These are phyloP conservation scores for Zychaea mexicana DNA, from an alignment of 371 early-diverging fungal genomes.

Conservation along the genomic window DNA sequence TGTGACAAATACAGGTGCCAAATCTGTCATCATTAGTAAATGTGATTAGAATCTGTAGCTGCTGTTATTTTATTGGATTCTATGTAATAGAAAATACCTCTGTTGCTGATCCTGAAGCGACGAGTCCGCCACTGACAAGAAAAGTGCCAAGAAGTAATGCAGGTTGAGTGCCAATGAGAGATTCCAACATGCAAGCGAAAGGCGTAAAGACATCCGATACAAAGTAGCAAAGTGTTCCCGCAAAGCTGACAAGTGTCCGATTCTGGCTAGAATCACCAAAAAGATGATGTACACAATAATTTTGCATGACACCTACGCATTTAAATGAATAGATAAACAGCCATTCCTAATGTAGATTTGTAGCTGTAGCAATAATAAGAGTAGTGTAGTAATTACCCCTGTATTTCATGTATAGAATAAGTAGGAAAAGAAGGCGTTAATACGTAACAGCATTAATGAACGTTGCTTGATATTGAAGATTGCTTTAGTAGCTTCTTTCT, in stretches of 20 bases:
- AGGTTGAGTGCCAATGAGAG: slow-evolving; percentile 14
- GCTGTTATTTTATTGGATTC: background rate
- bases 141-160: slow-evolving; percentile 23
- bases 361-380: too few relatives aligned
- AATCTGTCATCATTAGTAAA: slow-evolving; percentile 3
- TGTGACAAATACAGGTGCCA: slow-evolving; percentile 69
- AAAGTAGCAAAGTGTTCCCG: slow-evolving; percentile 29
- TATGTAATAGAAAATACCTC: background rate
- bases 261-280: slow-evolving; percentile 10
- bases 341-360: too few relatives aligned
- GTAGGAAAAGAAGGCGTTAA: background rate
- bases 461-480: too few relatives aligned
- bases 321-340: too few relatives aligned
- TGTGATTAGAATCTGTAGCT: background rate
- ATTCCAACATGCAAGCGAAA: slow-evolving; percentile 23
- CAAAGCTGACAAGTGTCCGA: slow-evolving; percentile 17
- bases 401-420: background rate
- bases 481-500: background rate
- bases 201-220: slow-evolving; percentile 31
- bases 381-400: background rate
- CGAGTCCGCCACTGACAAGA: slow-evolving; percentile 22
- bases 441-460: too few relatives aligned
- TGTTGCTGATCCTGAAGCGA: slow-evolving; percentile 32
- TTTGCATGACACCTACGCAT: slow-evolving; percentile 32
- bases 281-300: slow-evolving; percentile 18